Percentiles rank a stretch among this genome's conserved stretches.
Evolutionary conservation across 1,284 basidiomycete species (phyloP).

Genomic region (Boletus sp.): DNA sequence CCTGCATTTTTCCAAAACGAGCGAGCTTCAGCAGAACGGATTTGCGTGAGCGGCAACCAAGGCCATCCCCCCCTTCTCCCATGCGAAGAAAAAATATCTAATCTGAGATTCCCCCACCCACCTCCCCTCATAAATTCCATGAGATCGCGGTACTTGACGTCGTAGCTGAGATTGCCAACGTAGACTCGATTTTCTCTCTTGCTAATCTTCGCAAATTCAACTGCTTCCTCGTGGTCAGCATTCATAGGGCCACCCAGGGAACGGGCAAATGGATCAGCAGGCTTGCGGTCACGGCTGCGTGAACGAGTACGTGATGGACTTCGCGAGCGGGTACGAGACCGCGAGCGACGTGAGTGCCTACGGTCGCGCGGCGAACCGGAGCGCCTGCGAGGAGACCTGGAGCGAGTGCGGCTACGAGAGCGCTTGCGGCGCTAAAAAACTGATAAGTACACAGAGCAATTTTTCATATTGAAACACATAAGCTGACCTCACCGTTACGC

Average conservation of each 20-base stretch:
- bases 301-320: slow-evolving; percentile 56
- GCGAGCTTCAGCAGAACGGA: slow-evolving; percentile 37
- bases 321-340: slow-evolving; percentile 48
- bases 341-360: slow-evolving; percentile 51
- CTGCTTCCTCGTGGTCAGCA: slow-evolving; percentile 83
- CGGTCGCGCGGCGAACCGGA: slow-evolving; percentile 52
- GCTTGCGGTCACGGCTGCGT: slow-evolving; percentile 60
- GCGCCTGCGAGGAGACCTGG: slow-evolving; percentile 59
- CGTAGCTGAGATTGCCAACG: slow-evolving; percentile 96
- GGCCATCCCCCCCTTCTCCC: slow-evolving; percentile 22
- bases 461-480: neutral
- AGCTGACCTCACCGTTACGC: slow-evolving; percentile 57
- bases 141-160: slow-evolving; percentile 95
- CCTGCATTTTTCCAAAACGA: slow-evolving; percentile 33
- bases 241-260: slow-evolving; percentile 90
- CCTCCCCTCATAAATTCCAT: slow-evolving; percentile 99
- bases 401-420: slow-evolving; percentile 54
- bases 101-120: slow-evolving; percentile 79
- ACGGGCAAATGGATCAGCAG: slow-evolving; percentile 63
- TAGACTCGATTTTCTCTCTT: slow-evolving; percentile 98
- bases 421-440: slow-evolving; percentile 49
- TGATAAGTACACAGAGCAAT: slow-evolving; percentile 5
- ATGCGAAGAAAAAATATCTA: slow-evolving; percentile 40
- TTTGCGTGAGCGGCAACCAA: slow-evolving; percentile 30
- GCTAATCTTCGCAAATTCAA: slow-evolving; percentile 87